These are phyloP conservation scores for Coffea eugenioides DNA, from an alignment of 257 asterid genomes.

Conservation along the genomic window DNA sequence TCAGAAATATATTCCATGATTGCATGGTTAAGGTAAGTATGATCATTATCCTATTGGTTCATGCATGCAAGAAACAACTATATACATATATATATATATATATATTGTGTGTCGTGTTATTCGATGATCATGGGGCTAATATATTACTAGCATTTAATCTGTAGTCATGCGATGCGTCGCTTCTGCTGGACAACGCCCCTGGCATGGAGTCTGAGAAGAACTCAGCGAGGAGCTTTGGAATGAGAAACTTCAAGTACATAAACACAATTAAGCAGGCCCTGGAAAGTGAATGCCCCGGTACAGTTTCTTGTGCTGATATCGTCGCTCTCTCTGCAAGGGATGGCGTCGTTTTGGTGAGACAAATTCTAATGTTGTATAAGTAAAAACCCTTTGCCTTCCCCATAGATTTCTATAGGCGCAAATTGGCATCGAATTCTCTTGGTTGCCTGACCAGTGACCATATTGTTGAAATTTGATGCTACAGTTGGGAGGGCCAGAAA, in stretches of 20 bases:
- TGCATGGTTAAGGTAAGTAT: constrained; percentile 61
- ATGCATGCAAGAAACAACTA: neutral
- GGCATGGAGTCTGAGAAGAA: constrained; percentile 61
- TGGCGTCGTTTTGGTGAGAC: constrained; percentile 58
- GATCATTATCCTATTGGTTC: neutral
- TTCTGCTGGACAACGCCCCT: constrained; percentile 45
- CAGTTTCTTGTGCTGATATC: constrained; percentile 89
- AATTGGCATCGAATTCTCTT: neutral
- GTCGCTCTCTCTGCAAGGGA: constrained; percentile 84
- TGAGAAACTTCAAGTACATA: constrained; percentile 72
- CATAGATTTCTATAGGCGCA: no score
- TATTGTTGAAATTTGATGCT: neutral
- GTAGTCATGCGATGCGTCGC: constrained; percentile 91
- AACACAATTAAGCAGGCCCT: constrained; percentile 57
- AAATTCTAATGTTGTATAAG: neutral
- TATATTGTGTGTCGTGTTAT: no score
- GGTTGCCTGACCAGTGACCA: neutral
- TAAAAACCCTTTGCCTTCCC: neutral
- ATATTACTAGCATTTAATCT: neutral
- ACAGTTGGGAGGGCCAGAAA: constrained; percentile 68
- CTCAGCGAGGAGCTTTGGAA: constrained; percentile 54
- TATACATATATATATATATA: no score
- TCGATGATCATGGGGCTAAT: neutral
- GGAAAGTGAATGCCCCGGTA: constrained; percentile 61
- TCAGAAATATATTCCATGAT: constrained; percentile 84